These are phyloP conservation scores for Gamarada debralockiae DNA, from an alignment of 495 filamentous ascomycete species.

Conservation along the genomic window DNA sequence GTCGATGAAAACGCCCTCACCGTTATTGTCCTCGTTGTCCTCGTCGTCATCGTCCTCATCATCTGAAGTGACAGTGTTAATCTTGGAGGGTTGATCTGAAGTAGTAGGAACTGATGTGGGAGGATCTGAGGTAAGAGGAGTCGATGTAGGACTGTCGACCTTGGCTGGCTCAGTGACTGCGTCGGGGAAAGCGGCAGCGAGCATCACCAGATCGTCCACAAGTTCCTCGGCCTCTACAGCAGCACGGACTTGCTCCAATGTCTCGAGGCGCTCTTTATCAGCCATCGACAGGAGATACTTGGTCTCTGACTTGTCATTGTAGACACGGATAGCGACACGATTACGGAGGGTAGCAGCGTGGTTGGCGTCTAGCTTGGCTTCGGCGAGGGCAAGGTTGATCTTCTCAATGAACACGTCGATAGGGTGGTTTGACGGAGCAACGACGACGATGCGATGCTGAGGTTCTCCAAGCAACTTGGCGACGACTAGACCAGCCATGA, in stretches of 20 bases:
- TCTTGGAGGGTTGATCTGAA: too few relatives aligned
- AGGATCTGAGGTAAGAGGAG: too few relatives aligned
- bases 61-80: too few relatives aligned
- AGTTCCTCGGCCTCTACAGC: neutral
- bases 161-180: neutral
- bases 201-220: neutral
- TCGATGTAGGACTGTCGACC: neutral
- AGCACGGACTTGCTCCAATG: neutral
- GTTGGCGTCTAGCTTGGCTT: neutral
- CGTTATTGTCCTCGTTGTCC: neutral
- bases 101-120: too few relatives aligned
- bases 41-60: neutral
- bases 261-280: neutral
- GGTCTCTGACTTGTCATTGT: neutral
- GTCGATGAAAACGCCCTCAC: neutral
- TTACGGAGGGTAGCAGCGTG: neutral
- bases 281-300: neutral
- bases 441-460: neutral
- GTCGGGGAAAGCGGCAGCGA: neutral
- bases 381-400: neutral
- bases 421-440: neutral
- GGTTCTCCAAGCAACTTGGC: neutral
- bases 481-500: neutral
- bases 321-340: neutral
- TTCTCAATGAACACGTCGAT: neutral